A percentile compares a stretch with the other conserved stretches of the same genome.
phyloP scores from a whole-genome alignment of 2,329 filamentous ascomycete genomes.

The Zalaria sp. region DNA sequence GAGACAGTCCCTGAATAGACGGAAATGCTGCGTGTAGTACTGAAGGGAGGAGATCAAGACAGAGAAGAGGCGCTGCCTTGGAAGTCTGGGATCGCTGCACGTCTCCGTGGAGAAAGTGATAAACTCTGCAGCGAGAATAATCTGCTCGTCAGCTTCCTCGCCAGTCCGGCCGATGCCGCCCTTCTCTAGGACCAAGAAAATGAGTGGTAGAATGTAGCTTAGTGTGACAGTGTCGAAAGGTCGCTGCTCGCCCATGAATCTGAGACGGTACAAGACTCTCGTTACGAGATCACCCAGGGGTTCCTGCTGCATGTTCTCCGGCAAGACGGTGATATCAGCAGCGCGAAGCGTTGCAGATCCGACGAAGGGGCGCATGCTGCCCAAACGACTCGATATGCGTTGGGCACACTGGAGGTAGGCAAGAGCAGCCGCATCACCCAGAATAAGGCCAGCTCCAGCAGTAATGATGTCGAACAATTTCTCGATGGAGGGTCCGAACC shows the following conservation, averaged over 20 bases:
- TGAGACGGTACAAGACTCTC: constrained; percentile 75
- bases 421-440: constrained; percentile 63
- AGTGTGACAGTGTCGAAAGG: constrained; percentile 81
- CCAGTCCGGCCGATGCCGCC: constrained; percentile 58
- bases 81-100: constrained; percentile 61
- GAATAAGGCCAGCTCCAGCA: constrained; percentile 66
- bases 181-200: constrained; percentile 63
- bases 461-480: constrained; percentile 61
- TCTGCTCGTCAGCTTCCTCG: constrained; percentile 79
- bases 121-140: constrained; percentile 79
- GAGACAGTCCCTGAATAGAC: constrained; percentile 84
- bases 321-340: constrained; percentile 57
- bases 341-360: constrained; percentile 77
- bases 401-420: constrained; percentile 71
- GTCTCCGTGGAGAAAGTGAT: constrained; percentile 76
- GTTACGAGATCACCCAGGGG: constrained; percentile 71
- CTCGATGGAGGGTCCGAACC: constrained; percentile 73
- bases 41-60: constrained; percentile 73
- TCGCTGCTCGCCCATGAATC: constrained; percentile 84
- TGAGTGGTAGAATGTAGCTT: constrained; percentile 71
- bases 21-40: constrained; percentile 82
- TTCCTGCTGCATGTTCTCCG: constrained; percentile 60
- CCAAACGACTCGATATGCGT: constrained; percentile 59
- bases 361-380: constrained; percentile 64
- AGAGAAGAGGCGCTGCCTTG: constrained; percentile 58